Base-by-base conservation (phyloP, 139 green algal genomes). In the Chlamydomonas asymmetrica region DNA sequence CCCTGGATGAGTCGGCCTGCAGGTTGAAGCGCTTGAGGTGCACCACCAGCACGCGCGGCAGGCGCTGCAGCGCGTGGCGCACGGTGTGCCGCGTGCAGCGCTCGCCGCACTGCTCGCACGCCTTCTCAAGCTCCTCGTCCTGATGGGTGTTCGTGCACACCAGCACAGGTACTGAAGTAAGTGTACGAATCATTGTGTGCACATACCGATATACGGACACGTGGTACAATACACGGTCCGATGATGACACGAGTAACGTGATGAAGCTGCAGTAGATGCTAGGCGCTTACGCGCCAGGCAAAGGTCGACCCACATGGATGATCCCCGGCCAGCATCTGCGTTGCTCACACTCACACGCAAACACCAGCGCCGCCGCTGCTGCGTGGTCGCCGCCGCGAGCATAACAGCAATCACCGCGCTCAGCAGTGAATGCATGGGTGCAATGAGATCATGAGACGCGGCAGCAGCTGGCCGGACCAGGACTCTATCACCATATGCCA, bases 21-120 rank as follows among this genome's bases (percentile, higher is more conserved):
- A 38, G 73, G 63, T 64, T 73, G 79, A 94, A 94, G 40, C 89
- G 81, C 76, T 94, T 94, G 38, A 94, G 63, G 81, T 94, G 89
- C 60, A 94, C 80, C n/a, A 80, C 87, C 70, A 94, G 74, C 37
- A 92, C 74, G 1, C 82, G 80, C 4, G 89, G 89, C 74, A 92
- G 80, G 68, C 88, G 80, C 38, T 57, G 71, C 23, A 94, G 39
- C 41, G 57, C 39, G 75, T 90, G 84, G 6, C 63, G 62, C 49
- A 90, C 59, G 7, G 16, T 71, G 77, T 93, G 85, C 34, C 59
- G 32, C 20, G 41, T 29, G 52, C 64, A 45, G 49, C 59, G 40
- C 68, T 34, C 78, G 49, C 79, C 71, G 60, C 89, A 92, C 23
- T 62, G 59, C 62, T 94, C 88, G 70, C 89, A 94, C 31, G 66